Evolutionary conservation across 495 filamentous ascomycete species (phyloP), one percentile per base, ranked within the genome.

Genomic region (Opeltia flavorubescens): DNA sequence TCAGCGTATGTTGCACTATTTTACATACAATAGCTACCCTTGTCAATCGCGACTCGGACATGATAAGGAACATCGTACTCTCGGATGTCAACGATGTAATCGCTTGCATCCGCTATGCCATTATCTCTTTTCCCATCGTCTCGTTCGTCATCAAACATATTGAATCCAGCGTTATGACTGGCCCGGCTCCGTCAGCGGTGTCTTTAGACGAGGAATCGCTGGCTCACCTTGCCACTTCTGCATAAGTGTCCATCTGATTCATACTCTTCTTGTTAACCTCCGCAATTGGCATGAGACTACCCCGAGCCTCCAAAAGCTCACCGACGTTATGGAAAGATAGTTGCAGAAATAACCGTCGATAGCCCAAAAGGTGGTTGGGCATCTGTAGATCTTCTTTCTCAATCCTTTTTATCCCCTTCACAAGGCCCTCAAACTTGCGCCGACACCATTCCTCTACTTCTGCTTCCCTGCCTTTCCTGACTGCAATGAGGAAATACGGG

Each of bases 21-120:
- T 13, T 2, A 13, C 4, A 18, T 6, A 11, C 2, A 45, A 18
- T 40, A 60, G 76, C 40, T 61, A 87, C 85, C 78, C 72, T 87
- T 77, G 64, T 98, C 91, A 68, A 99, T 96, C 59, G 89, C 83
- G 65, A 96, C 89, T 72, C 91, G 78, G 56, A 99, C 89, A 74
- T 99, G 91, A 67, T 99, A 99, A 55, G 89, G 91, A 57, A 99
- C 91, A 67, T 99, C 91, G 62, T 88, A 99, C 69, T 99, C 91
- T 70, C 91, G 80, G 63, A 96, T 95, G 77, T 99, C 91, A 69
- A 95, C 76, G 71, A 99, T 85, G 64, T 82, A 93, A 76, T 99
- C 91, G 74, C 87, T 94, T 44, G 88, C 89, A 68, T 95, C 86
- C 57, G 76, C 72, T 69, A 81, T 78, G 57, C 74, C 76, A 73